Evolutionary conservation across 2,329 filamentous ascomycete species (phyloP), one percentile per base, ranked within the genome.

Genomic region (Aureobasidium sp.): DNA sequence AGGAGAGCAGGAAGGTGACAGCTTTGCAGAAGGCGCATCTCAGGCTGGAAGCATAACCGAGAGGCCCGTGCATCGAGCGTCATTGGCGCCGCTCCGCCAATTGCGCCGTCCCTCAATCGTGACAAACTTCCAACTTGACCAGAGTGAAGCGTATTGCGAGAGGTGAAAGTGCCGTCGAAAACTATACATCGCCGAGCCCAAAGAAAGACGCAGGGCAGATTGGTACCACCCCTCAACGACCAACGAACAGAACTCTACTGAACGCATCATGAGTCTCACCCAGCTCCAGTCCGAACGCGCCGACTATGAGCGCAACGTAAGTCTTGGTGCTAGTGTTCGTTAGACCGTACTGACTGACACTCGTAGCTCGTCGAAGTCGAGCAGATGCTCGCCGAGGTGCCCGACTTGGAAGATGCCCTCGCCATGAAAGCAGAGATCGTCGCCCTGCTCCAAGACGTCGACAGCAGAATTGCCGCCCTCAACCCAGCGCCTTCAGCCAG

Each of bases 401-500:
- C 91, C 66, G 87, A 88, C 63, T 93, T 91, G 75, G 80, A 79
- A 70, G 91, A 93, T 75, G 85, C 95, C 70, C 82, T 87, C 70
- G 84, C 82, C 71, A 84, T 96, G 73, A 87, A 88, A 76, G 79
- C 84, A 73, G 91, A 96, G 81, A 85, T 96, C 77, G 84, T 90
- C 80, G 84, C 87, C 78, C 85, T 90, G 76, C 88, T 97, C 76
- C 82, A 83, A 73, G 83, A 91, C 68, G 85, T 91, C 76, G 85
- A 92, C 79, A 86, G 87, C 72, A 85, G 87, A 69, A 88, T 97
- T 75, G 87, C 87, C 78, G 89, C 94, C 76, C 82, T 94, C 41
- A 68, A 70, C 37, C 47, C 62, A 12, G 44, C 65, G n/a, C 12
- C 78, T 72, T 73, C 58, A 6, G 25, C 49, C 29, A 37, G 48